Percentiles rank a stretch among this genome's conserved stretches.
These are phyloP conservation scores for Rhodomyrtus tomentosa DNA, from an alignment of 345 rosid genomes.

Conservation along the genomic window DNA sequence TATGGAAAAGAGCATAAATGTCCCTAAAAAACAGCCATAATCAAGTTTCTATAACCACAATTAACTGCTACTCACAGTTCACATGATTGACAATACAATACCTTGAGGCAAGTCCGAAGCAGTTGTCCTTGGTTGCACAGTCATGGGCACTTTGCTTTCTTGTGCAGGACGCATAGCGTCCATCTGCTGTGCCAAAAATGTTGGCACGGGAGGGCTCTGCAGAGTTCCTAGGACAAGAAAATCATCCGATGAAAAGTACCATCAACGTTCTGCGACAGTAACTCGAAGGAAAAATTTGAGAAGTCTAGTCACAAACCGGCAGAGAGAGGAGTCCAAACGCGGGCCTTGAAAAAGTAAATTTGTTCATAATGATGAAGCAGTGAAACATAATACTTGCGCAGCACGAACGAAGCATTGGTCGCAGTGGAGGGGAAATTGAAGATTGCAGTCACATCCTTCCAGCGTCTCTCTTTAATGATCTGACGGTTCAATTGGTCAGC, in stretches of 20 bases:
- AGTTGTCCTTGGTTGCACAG: constrained; percentile 30
- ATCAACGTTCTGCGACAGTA: not conserved
- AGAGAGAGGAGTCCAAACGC: constrained; percentile 30
- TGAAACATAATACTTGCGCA: constrained; percentile 85
- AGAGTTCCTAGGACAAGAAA: constrained; percentile 31
- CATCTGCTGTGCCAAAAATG: constrained; percentile 25
- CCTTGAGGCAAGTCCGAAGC: constrained; percentile 39
- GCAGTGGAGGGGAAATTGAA: constrained; percentile 97
- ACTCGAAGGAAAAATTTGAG: not conserved
- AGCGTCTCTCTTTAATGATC: constrained; percentile 74
- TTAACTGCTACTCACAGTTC: not conserved
- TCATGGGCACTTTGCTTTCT: constrained; percentile 29
- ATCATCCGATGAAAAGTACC: not conserved
- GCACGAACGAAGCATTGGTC: constrained; percentile 85
- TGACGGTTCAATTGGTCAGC: constrained; percentile 12
- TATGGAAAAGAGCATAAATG: not conserved
- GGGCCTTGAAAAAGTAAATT: constrained; percentile 55
- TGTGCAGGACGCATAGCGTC: constrained; percentile 22
- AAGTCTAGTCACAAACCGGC: constrained; percentile 27
- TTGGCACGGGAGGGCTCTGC: constrained; percentile 24
- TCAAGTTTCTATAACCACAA: not conserved
- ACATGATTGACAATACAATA: constrained; percentile 3
- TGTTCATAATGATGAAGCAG: constrained; percentile 76
- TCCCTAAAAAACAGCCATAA: not conserved
- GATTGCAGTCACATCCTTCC: constrained; percentile 97